Evolutionary conservation across 2,329 filamentous ascomycete genomes (phyloP).

Genomic region (Pseudonectria buxi): DNA sequence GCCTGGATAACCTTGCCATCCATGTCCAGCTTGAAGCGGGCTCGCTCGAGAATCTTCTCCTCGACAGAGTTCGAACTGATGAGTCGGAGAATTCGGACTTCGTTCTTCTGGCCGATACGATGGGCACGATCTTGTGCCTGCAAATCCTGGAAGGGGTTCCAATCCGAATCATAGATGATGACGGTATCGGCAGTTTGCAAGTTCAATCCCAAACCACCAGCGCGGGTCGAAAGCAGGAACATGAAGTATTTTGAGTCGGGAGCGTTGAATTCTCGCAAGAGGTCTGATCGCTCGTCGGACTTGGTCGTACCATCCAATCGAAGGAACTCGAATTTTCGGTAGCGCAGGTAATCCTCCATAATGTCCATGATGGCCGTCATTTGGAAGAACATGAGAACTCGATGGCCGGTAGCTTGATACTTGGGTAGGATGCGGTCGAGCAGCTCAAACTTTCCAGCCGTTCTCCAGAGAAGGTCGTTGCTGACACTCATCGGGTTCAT

Average conservation of each 20-base stretch:
- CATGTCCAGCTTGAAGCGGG: constrained; percentile 97
- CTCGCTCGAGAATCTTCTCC: constrained; percentile 95
- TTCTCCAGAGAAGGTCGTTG: constrained; percentile 93
- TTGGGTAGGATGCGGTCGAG: constrained; percentile 89
- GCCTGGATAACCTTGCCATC: constrained; percentile 99
- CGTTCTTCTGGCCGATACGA: constrained; percentile 99
- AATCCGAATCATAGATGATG: constrained; percentile 99
- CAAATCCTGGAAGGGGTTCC: constrained; percentile 98
- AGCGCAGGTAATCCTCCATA: constrained; percentile 95
- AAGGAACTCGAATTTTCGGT: constrained; percentile 76
- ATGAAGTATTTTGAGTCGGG: constrained; percentile 91
- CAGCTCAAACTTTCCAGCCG: constrained; percentile 93
- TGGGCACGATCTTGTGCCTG: constrained; percentile 99
- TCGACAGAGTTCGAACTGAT: constrained; percentile 97
- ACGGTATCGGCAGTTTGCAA: constrained; percentile 96
- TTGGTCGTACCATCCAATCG: constrained; percentile 96
- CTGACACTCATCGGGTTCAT: constrained; percentile 87
- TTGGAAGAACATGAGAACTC: constrained; percentile 99
- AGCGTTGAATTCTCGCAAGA: constrained; percentile 83
- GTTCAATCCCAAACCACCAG: constrained; percentile 94
- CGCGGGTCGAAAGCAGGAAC: constrained; percentile 96
- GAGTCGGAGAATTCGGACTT: constrained; percentile 89
- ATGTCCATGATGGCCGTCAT: constrained; percentile 99
- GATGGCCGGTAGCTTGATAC: constrained; percentile 83
- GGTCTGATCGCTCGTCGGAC: constrained; percentile 89